Base-by-base conservation (phyloP, 2,329 filamentous ascomycete genomes). In the Colletotrichum sp. region DNA sequence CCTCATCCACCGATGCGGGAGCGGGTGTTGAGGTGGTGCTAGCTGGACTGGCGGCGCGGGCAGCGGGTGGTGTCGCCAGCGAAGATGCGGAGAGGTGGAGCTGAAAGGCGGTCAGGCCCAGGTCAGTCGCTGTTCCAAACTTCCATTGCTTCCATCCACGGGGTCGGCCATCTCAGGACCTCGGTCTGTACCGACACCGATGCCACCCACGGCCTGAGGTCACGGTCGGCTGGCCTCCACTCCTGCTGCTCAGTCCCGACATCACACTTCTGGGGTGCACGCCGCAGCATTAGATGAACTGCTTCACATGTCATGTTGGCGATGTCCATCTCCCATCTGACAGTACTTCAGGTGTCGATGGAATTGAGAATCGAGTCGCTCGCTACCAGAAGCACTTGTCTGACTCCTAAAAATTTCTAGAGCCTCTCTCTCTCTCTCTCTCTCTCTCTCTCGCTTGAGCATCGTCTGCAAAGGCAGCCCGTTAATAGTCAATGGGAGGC, bases 41-140 rank as follows among this genome's bases (percentile, higher is more conserved):
- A 47, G 43, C 43, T 47, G n/a, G 43, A 47, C 43, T 47, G 43
- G 43, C 43, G 43, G 43, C 33, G 55, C 67, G 43, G 38, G 36
- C 58, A 43, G 38, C 38, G 27, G 43, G 31, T n/a, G n/a, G n/a
- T 47, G 33, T 15, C 9, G 33, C 34, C 34, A 64, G 51, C 34
- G 51, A 24, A 68, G 69, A 62, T 62, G 31, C 36, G 61, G 38
- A 54, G 70, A 73, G 68, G 66, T 70, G 70, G 70, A 66, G 66
- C 36, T 59, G 58, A 54, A 70, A 70, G 59, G 70, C 70, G 70
- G 70, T 72, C 66, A 72, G 69, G 57, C 65, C 29, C 65, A 43
- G 69, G 65, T 58, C 65, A 69, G 24, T 66, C 31, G 33, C 58
- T 36, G 54, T 57, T 57, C 18, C 43, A 47, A 47, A 47, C 43